Conservation (phyloP, 192 early-diverging fungal species). For the Linnemannia zychae region DNA sequence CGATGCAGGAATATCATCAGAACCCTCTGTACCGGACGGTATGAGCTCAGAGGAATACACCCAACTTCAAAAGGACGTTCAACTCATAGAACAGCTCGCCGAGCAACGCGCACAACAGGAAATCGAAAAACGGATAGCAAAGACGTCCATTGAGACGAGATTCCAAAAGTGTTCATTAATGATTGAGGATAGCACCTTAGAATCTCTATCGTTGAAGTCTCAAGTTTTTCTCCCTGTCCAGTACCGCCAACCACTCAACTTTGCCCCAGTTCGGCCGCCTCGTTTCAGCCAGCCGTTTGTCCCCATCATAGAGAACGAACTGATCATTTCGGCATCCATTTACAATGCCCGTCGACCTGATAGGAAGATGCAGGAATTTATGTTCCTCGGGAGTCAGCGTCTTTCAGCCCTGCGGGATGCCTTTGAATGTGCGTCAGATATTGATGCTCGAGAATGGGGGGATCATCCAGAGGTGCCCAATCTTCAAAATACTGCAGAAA, state of each 20-base stretch:
- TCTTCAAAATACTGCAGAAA: slow-evolving; percentile 61
- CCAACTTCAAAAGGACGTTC: background rate
- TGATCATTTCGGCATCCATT: slow-evolving; percentile 73
- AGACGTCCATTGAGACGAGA: slow-evolving; percentile 19
- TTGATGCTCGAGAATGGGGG: slow-evolving; percentile 61
- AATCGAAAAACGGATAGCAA: background rate
- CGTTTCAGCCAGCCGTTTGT: background rate
- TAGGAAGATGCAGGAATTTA: slow-evolving; percentile 71
- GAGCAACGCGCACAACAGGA: slow-evolving; percentile 13
- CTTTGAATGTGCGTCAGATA: slow-evolving; percentile 79
- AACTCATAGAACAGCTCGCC: background rate
- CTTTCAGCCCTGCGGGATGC: slow-evolving; percentile 77
- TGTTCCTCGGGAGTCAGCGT: slow-evolving; percentile 77
- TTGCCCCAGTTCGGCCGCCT: background rate
- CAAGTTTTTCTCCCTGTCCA: slow-evolving; percentile 19
- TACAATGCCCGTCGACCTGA: slow-evolving; percentile 69
- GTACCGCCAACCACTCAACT: slow-evolving; percentile 33
- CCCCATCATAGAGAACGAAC: slow-evolving; percentile 35
- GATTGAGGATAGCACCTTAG: slow-evolving; percentile 26
- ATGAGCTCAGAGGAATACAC: background rate
- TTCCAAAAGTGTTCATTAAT: slow-evolving; percentile 32
- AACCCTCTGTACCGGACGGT: background rate
- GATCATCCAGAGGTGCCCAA: slow-evolving; percentile 24
- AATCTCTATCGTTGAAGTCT: slow-evolving; percentile 7
- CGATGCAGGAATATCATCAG: background rate